Conservation (phyloP, 129 eudicot genomes). For the Smallanthus sonchifolius region DNA sequence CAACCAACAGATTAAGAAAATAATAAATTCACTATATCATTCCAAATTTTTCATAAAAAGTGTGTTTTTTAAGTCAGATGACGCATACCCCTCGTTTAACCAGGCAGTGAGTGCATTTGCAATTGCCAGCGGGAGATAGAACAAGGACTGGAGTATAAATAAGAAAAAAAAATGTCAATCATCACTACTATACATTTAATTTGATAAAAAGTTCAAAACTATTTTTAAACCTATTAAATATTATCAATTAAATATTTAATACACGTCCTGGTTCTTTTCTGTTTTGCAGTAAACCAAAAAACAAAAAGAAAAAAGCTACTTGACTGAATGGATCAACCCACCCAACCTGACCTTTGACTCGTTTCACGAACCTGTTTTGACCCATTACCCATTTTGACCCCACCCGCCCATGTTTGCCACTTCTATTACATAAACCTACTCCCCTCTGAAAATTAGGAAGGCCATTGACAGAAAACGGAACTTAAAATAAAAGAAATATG, state of each 20-base stretch:
- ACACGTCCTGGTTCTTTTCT: not conserved
- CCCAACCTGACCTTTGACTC: not conserved
- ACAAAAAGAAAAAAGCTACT: not conserved
- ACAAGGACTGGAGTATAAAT: conserved; percentile 57
- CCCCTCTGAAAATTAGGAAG: not conserved
- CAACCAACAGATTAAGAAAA: conserved; percentile 1
- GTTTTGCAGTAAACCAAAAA: not conserved
- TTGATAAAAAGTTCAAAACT: not conserved
- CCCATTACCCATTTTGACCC: not conserved
- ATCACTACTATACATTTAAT: not conserved
- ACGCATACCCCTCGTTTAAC: conserved; percentile 87
- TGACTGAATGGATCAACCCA: not conserved
- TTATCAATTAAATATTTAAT: not conserved
- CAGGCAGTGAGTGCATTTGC: conserved; percentile 94
- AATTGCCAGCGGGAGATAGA: conserved; percentile 89
- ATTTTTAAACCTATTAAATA: not conserved
- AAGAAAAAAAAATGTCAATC: not conserved
- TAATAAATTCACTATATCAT: not conserved
- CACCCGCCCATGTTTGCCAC: not conserved
- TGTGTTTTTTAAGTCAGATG: not conserved
- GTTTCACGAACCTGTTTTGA: not conserved
- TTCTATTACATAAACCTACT: not conserved
- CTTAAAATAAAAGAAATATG: not conserved
- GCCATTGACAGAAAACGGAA: not conserved
- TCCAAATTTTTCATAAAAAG: not conserved